Percentiles rank a stretch among this genome's conserved stretches.
Evolutionary conservation across 148 eudicot species (phyloP).

Genomic region (Camellia sinensis): DNA sequence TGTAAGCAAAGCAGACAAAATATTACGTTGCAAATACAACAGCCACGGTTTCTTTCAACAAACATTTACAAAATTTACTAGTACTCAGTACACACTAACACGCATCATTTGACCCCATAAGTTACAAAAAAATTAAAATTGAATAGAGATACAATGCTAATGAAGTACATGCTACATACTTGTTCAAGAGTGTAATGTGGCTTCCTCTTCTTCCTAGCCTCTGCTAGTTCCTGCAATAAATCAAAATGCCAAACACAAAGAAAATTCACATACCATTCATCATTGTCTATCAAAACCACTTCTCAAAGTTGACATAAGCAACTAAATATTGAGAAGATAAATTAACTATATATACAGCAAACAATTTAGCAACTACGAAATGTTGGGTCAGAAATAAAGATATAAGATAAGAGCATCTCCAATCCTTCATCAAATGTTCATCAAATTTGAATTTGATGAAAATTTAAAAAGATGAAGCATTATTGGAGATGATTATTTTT

Average conservation of each 20-base stretch:
- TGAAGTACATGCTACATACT: conserved; percentile 28
- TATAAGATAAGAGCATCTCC: background rate
- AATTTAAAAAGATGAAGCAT: too few species aligned
- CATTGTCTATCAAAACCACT: background rate
- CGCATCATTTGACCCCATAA: background rate
- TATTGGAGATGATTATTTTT: too few species aligned
- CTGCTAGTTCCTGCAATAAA: conserved; percentile 59
- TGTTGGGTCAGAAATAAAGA: background rate
- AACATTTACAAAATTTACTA: background rate
- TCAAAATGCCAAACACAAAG: background rate
- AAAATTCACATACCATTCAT: too few species aligned
- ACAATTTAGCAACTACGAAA: background rate
- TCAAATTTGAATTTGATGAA: too few species aligned
- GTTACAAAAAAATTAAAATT: background rate
- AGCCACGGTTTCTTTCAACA: conserved; percentile 5
- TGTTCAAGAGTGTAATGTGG: conserved; percentile 74
- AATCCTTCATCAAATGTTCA: too few species aligned
- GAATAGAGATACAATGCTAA: background rate
- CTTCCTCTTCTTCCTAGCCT: conserved; percentile 85
- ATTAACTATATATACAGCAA: background rate
- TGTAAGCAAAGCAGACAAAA: background rate
- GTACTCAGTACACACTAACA: background rate
- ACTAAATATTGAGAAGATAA: background rate
- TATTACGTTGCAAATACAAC: background rate
- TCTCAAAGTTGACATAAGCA: background rate